Percentiles rank a stretch among this genome's conserved stretches.
phyloP scores from a whole-genome alignment of 257 asterid species.

The Parsonsia alboflavescens region DNA sequence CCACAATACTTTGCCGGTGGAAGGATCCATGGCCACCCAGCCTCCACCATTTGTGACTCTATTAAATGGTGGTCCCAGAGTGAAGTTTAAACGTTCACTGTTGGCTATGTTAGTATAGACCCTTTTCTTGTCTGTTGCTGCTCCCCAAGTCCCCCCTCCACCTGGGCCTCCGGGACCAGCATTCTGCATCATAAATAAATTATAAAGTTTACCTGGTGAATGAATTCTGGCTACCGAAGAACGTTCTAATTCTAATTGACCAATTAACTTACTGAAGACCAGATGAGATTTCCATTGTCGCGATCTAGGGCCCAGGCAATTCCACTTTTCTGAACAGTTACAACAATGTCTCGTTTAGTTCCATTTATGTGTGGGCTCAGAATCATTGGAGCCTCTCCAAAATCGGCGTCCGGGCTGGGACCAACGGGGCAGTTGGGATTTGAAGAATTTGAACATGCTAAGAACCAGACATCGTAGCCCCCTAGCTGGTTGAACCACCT shows the following conservation, averaged over 20 bases:
- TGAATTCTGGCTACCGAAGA: background rate
- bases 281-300: constrained; percentile 32
- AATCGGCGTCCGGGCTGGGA: constrained; percentile 47
- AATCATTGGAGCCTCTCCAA: constrained; percentile 58
- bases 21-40: constrained; percentile 54
- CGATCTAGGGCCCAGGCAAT: constrained; percentile 47
- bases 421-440: constrained; percentile 47
- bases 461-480: constrained; percentile 52
- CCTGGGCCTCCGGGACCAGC: constrained; percentile 43
- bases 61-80: constrained; percentile 29
- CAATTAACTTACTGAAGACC: constrained; percentile 36
- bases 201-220: no score
- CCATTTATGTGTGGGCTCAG: constrained; percentile 21
- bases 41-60: constrained; percentile 39
- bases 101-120: constrained; percentile 49
- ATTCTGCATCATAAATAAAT: constrained; percentile 22
- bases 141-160: constrained; percentile 62
- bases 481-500: constrained; percentile 49
- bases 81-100: constrained; percentile 18
- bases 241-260: background rate
- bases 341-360: constrained; percentile 25
- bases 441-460: constrained; percentile 27
- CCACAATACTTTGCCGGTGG: constrained; percentile 40
- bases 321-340: constrained; percentile 55
- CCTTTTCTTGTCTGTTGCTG: constrained; percentile 39